Base-by-base conservation (phyloP, 176 grass and related monocot species). In the Musa beccarii region DNA sequence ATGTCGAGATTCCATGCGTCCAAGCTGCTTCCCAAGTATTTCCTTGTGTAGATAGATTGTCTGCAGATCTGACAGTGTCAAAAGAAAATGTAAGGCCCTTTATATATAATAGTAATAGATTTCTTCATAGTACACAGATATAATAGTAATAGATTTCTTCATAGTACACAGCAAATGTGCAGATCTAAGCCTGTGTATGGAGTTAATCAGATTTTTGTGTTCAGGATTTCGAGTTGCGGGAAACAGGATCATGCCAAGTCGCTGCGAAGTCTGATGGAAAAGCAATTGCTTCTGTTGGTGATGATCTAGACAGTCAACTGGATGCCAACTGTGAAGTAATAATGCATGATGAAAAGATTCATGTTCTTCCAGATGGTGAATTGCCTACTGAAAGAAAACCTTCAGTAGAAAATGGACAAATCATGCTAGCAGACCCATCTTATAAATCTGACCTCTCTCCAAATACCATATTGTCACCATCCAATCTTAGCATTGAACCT, bases 1-100 rank as follows among this genome's bases (percentile, higher is more conserved):
- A 91, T 78, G 83, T 89, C 63, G 95, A 99, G 84, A 91, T 79
- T 66, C 90, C 86, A 61, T 75, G 21, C n/a, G 71, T 72, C 78
- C 80, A 78, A 71, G 81, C 34, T 43, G 34, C 34, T 43, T 43
- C 34, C 34, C 77, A 71, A 76, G 53, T 75, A 53, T 56, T 34
- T 79, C 80, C 66, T 82, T 80, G 34, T 76, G 86, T 70, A 69
- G 77, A 79, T 68, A 73, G 21, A 73, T 9, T 50, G 64, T 22
- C 79, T 73, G 10, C 23, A 2, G n/a, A 17, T 0, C 59, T 73
- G 16, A 50, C 51, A 51, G 49, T 72, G 71, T 74, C 76, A 49
- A 55, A 72, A 74, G 71, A 78, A 53, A 29, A 22, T 0, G 15
- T 25, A 74, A 62, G 13, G 78, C 74, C 28, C 80, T 81, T 49